Base-by-base conservation (phyloP, 345 rosid species). In the Geranium brycei region DNA sequence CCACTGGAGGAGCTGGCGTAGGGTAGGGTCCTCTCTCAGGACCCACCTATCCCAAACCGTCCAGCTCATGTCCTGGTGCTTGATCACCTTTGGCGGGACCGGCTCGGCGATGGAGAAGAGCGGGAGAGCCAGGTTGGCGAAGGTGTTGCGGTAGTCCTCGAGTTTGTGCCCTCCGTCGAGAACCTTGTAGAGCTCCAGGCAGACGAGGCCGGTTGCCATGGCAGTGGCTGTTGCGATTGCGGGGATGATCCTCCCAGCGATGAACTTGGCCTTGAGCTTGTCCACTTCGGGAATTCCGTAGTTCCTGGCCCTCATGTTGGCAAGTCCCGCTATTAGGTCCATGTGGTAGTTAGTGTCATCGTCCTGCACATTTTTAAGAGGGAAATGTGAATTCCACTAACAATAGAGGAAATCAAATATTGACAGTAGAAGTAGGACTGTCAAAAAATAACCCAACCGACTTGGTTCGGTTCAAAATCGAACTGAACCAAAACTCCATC, bases 251-350 rank as follows among this genome's bases (percentile, higher is more conserved):
- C 99, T 91, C 69, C 99, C 99, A 5, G 99, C 99, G 16, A 95
- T 95, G 69, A 95, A 88, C 77, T 95, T 95, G 62, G 99, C 99
- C 69, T 95, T 95, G 62, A 95, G 86, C 75, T 95, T 95, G 81
- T 95, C 97, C 1, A 95, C 97, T 69, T 95, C 99, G 0, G 95
- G 95, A 63, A 95, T 88, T 68, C 87, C 72, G 75, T 95, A 95
- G 85, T 95, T 95, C 70, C 96, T 91, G 59, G 99, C 99, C 80
- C 99, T 91, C 99, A 95, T 95, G 83, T 95, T 95, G 32, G 99
- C 99, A 35, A 95, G 88, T 53, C 84, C 99, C 59, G 97, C 92
- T 62, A 93, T 95, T 77, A 91, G 60, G 77, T 95, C 99, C 97
- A 95, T 91, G 80, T 95, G 99, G 72, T 85, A 95, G 80, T 95